These are phyloP conservation scores for Hypoxylon sp. DNA, from an alignment of 2,329 filamentous ascomycete species.

Conservation along the genomic window DNA sequence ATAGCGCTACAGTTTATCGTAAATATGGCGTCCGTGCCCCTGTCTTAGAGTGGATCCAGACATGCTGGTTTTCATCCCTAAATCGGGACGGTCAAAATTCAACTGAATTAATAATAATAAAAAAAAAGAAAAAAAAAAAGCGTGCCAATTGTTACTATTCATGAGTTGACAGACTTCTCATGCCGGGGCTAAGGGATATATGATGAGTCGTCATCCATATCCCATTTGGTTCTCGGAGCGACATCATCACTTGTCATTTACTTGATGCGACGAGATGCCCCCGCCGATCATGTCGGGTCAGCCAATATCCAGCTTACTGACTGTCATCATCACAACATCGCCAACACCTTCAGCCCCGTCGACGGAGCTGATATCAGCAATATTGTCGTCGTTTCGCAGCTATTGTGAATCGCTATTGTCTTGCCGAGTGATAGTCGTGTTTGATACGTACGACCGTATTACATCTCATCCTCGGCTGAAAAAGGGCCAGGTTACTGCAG, in stretches of 20 bases:
- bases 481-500: slow-evolving; percentile 66
- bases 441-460: slow-evolving; percentile 68
- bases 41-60: not conserved
- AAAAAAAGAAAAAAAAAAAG: too few species aligned
- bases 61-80: not conserved
- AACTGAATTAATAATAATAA: not conserved
- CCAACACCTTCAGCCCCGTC: slow-evolving; percentile 69
- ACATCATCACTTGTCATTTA: not conserved
- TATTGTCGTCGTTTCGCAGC: slow-evolving; percentile 62
- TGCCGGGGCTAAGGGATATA: not conserved
- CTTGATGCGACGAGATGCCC: slow-evolving; percentile 25
- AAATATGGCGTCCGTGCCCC: too few species aligned
- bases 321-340: slow-evolving; percentile 68
- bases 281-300: not conserved
- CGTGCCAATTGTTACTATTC: not conserved
- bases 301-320: slow-evolving; percentile 51
- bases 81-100: not conserved
- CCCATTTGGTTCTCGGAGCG: not conserved
- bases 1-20: too few species aligned
- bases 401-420: slow-evolving; percentile 60
- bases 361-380: slow-evolving; percentile 65
- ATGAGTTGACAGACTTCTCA: not conserved
- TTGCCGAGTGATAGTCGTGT: slow-evolving; percentile 66
- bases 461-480: slow-evolving; percentile 63
- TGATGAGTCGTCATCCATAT: not conserved